Evolutionary conservation across 2,329 filamentous ascomycete genomes (phyloP), one percentile per base, ranked within the genome.

Genomic region (Aspergillus brunneoviolaceus): DNA sequence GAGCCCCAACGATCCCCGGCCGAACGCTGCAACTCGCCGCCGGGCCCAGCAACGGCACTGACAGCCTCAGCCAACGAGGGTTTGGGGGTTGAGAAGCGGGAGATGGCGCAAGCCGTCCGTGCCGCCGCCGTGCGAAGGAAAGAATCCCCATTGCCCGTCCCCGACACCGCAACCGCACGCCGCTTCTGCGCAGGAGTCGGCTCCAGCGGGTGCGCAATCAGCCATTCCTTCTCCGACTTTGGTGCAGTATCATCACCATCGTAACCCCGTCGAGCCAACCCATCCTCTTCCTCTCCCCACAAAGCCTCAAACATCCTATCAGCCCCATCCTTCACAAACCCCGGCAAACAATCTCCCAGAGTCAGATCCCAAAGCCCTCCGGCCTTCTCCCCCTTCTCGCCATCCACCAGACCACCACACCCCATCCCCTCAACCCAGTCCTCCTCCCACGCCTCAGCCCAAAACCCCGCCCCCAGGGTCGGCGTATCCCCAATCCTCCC

Each of bases 401-500:
- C 14, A 11, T 16, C 21, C 29, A 9, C n/a, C 7, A 23, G 35
- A 23, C 9, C 48, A 12, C 12, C 9, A 23, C 16, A 47, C 51
- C 11, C 27, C 25, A 5, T 23, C 14, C 12, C 23, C 23, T 23
- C 55, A 42, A n/a, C n/a, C 50, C 5, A 5, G 54, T 19, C 23
- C 0, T 80, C 76, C 7, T 76, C 75, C 91, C 91, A 96, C 66
- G 92, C 85, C 72, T 96, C 92, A 0, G 92, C 91, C 91, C 92
- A 96, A 74, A 92, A 96, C 0, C 92, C 92, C 0, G 92, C 89
- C 0, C 92, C 92, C 0, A 92, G 79, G 0, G 89, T 89, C 0
- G 92, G 92, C 11, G 92, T 96, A 72, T 96, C 92, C 0, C 92
- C 92, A 63, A 96, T 88, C 21, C 92, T 82, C 0, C 92, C 92